phyloP scores from a whole-genome alignment of 768 basidiomycete genomes.

The Hemileccinum rubropunctum region DNA sequence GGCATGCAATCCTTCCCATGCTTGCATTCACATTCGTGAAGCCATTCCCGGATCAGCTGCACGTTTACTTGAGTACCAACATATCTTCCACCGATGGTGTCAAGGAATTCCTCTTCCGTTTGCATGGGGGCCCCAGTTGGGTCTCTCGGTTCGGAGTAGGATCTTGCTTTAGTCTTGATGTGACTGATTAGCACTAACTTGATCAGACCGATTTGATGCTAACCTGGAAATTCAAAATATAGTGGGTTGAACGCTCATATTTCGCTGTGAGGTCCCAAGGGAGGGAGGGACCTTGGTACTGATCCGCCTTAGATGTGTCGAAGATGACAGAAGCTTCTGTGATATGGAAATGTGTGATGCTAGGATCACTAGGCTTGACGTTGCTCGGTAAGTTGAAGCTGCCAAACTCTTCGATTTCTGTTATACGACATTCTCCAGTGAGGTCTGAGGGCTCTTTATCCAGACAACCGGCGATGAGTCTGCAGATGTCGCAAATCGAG shows the following conservation, averaged over 20 bases:
- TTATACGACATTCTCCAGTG: constrained; percentile 2
- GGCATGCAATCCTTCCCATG: constrained; percentile 9
- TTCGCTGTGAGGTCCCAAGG: constrained; percentile 10
- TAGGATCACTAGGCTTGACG: constrained; percentile 1
- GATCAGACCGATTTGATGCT: neutral
- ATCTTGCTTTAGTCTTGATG: constrained; percentile 6
- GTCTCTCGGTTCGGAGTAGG: neutral
- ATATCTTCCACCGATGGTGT: constrained; percentile 8
- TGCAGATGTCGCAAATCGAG: constrained; percentile 9
- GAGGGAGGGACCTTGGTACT: neutral
- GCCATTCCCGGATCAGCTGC: constrained; percentile 14
- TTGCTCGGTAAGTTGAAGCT: constrained; percentile 3
- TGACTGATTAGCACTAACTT: neutral
- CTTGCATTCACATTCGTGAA: constrained; percentile 11
- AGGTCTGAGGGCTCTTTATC: constrained; percentile 9
- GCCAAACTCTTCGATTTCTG: constrained; percentile 1
- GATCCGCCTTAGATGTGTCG: neutral
- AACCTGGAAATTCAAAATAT: constrained; percentile 11
- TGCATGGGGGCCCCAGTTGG: neutral
- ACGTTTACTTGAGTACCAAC: neutral
- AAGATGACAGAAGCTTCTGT: constrained; percentile 7
- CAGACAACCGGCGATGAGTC: constrained; percentile 10
- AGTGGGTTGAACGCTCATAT: neutral
- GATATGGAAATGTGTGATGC: constrained; percentile 14
- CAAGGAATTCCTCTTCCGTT: constrained; percentile 1